Evolutionary conservation across 192 early-diverging fungal genomes (phyloP).

Genomic region (Spizellomyces sp.): DNA sequence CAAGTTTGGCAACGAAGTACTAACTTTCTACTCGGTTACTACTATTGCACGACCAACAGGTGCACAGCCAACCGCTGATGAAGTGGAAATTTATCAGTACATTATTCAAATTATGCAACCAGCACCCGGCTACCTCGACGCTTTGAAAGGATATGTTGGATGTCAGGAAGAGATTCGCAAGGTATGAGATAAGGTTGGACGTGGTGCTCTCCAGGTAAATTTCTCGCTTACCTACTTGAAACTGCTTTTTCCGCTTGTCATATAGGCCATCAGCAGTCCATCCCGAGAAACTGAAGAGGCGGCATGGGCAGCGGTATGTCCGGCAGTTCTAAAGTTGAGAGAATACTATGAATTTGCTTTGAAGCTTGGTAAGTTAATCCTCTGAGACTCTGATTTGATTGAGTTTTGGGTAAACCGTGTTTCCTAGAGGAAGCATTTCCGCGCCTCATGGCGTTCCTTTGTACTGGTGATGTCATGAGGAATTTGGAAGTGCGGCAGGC

Average conservation of each 20-base stretch:
- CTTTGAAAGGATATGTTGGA: constrained; percentile 61
- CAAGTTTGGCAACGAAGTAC: not conserved
- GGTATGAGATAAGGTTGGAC: constrained; percentile 30
- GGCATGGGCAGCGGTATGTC: constrained; percentile 84
- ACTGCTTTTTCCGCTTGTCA: no score
- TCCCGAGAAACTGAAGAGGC: constrained; percentile 82
- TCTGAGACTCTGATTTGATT: no score
- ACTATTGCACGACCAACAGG: constrained; percentile 21
- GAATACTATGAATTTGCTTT: constrained; percentile 82
- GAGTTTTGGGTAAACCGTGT: not conserved
- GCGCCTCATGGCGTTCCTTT: constrained; percentile 45
- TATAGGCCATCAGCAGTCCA: constrained; percentile 80
- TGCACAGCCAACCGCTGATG: constrained; percentile 61
- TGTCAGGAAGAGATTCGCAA: constrained; percentile 75
- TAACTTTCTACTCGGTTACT: constrained; percentile 26
- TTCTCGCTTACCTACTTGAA: no score
- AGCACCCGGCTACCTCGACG: constrained; percentile 53
- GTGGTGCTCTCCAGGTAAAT: not conserved
- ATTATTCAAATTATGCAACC: constrained; percentile 58
- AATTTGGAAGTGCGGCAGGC: constrained; percentile 77
- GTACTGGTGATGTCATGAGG: constrained; percentile 52
- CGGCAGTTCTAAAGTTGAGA: constrained; percentile 76
- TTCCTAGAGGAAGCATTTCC: constrained; percentile 48
- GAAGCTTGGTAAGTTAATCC: constrained; percentile 63
- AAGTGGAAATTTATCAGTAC: constrained; percentile 62